Percentiles rank a stretch among this genome's conserved stretches.
phyloP scores from a whole-genome alignment of 169 alveolate species.

The Plasmodium reichenowi region DNA sequence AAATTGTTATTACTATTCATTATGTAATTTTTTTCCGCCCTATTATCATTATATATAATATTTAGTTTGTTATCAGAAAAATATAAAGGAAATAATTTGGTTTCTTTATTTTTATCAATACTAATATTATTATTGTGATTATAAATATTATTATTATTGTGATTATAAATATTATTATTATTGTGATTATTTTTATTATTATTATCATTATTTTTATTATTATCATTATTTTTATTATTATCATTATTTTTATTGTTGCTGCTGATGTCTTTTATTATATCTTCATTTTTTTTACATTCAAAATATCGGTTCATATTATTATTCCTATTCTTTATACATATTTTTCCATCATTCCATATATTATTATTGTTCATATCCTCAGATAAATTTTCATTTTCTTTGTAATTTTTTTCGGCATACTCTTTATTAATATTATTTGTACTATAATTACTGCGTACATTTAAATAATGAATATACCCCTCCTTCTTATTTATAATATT shows the following conservation, averaged over 20 bases:
- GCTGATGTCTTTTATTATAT: too few species aligned
- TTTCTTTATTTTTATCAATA: not conserved
- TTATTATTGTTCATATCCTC: not conserved
- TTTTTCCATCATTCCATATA: not conserved
- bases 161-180: not conserved
- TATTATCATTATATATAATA: constrained; percentile 38
- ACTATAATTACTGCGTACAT: too few species aligned
- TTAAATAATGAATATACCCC: too few species aligned
- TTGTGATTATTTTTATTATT: not conserved
- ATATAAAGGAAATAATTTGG: constrained; percentile 14
- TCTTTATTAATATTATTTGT: too few species aligned
- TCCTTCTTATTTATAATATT: too few species aligned
- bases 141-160: not conserved
- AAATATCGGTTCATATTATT: not conserved
- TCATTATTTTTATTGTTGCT: not conserved
- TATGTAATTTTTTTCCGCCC: not conserved
- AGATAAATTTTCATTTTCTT: too few species aligned
- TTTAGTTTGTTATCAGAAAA: constrained; percentile 23
- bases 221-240: not conserved
- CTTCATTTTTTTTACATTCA: not conserved
- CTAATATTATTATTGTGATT: not conserved
- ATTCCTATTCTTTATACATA: not conserved
- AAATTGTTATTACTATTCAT: constrained; percentile 3
- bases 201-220: not conserved
- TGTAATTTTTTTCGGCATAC: too few species aligned